Evolutionary conservation across 768 basidiomycete species (phyloP), one percentile per base, ranked within the genome.

Genomic region (Suillus luteus): DNA sequence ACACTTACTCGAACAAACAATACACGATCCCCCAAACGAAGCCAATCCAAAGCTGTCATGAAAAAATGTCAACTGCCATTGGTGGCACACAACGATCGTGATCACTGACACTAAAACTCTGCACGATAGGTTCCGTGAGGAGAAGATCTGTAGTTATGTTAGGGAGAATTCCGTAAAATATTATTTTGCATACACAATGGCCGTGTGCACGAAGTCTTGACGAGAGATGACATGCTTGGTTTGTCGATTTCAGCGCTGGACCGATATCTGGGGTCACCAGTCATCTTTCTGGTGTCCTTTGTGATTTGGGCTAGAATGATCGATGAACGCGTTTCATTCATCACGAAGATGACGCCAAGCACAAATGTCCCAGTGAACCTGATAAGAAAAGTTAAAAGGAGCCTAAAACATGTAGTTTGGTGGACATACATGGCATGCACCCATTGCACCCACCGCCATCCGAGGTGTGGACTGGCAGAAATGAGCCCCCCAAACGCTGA

Each of bases 361-460:
- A 87, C 61, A 62, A 85, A 86, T 1, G 77, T 67, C 1, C 79
- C 84, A n/a, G 81, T 82, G 41, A 85, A 70, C 64, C 91, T 89
- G 59, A 69, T 52, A 48, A 58, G 55, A 61, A 59, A 54, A 55
- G 49, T 37, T 5, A 40, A 51, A 51, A 31, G 11, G 22, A n/a
- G 33, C 8, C 19, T 44, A 58, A 17, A 9, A 14, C 38, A 43
- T 35, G 24, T 60, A 61, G 60, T 60, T 60, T 52, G 63, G n/a
- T 54, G 48, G 37, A 37, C 69, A 61, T 57, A 85, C 88, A 88
- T 89, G 70, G 85, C 75, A 64, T 87, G 85, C 14, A 92, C 80
- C 91, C 91, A 93, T 69, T 91, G 85, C 22, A 94, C 89, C 90
- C 92, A 93, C 44, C 91, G 78, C 91, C 92, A 93, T 65, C 80